A percentile compares a stretch with the other conserved stretches of the same genome.
phyloP scores from a whole-genome alignment of 2,329 filamentous ascomycete species.

The Colletotrichum australisinense region DNA sequence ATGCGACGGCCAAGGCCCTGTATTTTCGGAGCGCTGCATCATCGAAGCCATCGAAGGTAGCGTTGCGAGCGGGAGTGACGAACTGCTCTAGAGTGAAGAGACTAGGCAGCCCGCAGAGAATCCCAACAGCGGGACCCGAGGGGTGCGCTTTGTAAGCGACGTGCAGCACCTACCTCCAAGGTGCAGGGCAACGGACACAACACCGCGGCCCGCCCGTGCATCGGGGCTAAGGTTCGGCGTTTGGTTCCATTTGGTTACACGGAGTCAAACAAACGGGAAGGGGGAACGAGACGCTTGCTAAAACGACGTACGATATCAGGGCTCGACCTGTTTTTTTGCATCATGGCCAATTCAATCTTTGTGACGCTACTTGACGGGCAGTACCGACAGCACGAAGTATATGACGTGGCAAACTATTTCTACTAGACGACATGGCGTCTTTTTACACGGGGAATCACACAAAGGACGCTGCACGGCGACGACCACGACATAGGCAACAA shows the following conservation, averaged over 20 bases:
- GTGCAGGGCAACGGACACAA: not conserved
- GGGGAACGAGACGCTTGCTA: slow-evolving; percentile 19
- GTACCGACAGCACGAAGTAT: slow-evolving; percentile 2
- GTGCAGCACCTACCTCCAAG: slow-evolving; percentile 10
- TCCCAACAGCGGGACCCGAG: not conserved
- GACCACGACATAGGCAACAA: not conserved
- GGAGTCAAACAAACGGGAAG: slow-evolving; percentile 22
- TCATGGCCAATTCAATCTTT: slow-evolving; percentile 16
- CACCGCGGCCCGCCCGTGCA: not conserved
- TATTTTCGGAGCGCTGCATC: slow-evolving; percentile 84
- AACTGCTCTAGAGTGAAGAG: slow-evolving; percentile 62
- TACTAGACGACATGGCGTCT: slow-evolving; percentile 26
- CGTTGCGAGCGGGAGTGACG: slow-evolving; percentile 80
- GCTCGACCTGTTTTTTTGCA: not conserved
- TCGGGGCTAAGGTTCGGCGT: slow-evolving; percentile 30
- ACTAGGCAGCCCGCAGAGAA: not conserved
- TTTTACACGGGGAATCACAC: slow-evolving; percentile 15
- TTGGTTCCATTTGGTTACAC: slow-evolving; percentile 20
- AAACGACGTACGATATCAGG: slow-evolving; percentile 21
- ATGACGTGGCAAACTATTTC: slow-evolving; percentile 18
- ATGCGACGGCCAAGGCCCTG: slow-evolving; percentile 89
- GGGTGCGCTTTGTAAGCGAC: slow-evolving; percentile 25
- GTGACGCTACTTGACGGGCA: slow-evolving; percentile 12
- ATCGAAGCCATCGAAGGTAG: slow-evolving; percentile 81
- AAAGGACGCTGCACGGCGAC: not conserved